phyloP scores from a whole-genome alignment of 805 yeast species.

The Tetrapisispora taiwanensis region DNA sequence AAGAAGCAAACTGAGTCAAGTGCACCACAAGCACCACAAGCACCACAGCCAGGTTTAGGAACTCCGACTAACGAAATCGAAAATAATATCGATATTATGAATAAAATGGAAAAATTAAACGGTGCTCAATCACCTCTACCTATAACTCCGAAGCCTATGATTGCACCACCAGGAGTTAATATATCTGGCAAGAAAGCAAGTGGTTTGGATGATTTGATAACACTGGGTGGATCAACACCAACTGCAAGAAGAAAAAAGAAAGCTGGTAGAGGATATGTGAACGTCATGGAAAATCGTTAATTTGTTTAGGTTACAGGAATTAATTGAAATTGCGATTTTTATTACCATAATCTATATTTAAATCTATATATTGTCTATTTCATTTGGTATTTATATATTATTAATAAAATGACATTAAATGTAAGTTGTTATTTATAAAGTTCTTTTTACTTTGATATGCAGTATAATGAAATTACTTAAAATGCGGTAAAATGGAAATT shows the following conservation, averaged over 20 bases:
- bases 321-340: no score
- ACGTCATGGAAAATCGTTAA: slow-evolving; percentile 40
- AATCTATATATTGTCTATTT: not conserved
- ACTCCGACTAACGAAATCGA: not conserved
- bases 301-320: not conserved
- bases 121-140: not conserved
- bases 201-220: slow-evolving; percentile 40
- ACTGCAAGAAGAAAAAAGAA: slow-evolving; percentile 34
- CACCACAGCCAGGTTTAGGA: not conserved
- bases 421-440: no score
- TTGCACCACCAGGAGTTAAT: not conserved
- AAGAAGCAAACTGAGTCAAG: slow-evolving; percentile 2
- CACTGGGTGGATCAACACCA: slow-evolving; percentile 21
- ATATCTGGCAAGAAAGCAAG: slow-evolving; percentile 24
- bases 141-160: not conserved
- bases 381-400: no score
- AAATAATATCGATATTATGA: not conserved
- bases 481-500: no score
- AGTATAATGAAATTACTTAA: no score
- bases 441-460: no score
- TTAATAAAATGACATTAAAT: no score
- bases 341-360: no score
- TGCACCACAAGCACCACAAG: no score
- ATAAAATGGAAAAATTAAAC: not conserved
- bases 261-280: slow-evolving; percentile 53